Evolutionary conservation across 768 basidiomycete genomes (phyloP), one percentile per base, ranked within the genome.

Genomic region (Daedalea quercina): DNA sequence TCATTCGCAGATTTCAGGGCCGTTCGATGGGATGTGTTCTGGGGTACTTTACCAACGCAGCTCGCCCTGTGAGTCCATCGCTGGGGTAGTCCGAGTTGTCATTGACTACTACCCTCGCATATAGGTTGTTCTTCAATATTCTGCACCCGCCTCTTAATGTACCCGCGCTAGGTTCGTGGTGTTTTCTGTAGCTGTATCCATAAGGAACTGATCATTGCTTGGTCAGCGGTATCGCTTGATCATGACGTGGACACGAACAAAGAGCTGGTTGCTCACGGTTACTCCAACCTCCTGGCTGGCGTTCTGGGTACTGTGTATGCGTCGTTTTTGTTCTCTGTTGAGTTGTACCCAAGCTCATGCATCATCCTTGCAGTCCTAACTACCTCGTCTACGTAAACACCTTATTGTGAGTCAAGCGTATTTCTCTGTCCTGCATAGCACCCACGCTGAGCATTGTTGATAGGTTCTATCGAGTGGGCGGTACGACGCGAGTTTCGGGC

Each of bases 401-500:
- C 15, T 69, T 90, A 57, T 60, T 93, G 90, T 85, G 54, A 54
- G 74, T 65, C 23, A n/a, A 52, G 65, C 56, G 50, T 56, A 33
- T n/a, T n/a, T n/a, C n/a, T n/a, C 50, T 43, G 0, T n/a, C n/a
- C 9, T 20, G 11, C 0, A 4, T 9, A 9, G 15, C 22, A 44
- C 37, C 40, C n/a, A 41, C 19, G 7, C 6, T 20, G 33, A 2
- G 6, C 6, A 31, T 31, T 6, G 28, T 6, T 11, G 3, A 9
- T 43, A 83, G 83, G 55, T 95, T 98, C 68, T 97, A 96, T 70
- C 87, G 94, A 31, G 89, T 96, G 17, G 94, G 95, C 1, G 95
- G 95, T 3, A 82, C 78, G 8, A 94, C 83, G 1, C 77, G 95
- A 12, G 68, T 93, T 19, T 82, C 94, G 1, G 90, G 93, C 3